A percentile compares a stretch with the other conserved stretches of the same genome.
Conservation (phyloP, 1,284 basidiomycete species). For the Golubevia pallescens region DNA sequence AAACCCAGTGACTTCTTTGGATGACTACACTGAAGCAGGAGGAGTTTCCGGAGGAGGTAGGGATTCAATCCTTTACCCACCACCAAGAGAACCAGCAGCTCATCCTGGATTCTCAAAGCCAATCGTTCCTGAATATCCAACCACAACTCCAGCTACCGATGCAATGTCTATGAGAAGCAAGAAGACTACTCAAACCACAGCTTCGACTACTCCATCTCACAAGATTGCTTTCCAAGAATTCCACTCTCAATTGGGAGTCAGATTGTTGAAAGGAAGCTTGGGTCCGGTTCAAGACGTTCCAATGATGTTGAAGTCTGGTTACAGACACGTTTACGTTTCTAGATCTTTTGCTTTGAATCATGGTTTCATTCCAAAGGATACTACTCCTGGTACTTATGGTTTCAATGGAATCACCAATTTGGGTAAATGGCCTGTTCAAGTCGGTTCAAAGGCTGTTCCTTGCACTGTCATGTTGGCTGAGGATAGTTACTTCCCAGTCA, state of each 20-base stretch:
- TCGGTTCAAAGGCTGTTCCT: conserved; percentile 67
- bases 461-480: conserved; percentile 76
- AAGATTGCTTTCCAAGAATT: conserved; percentile 65
- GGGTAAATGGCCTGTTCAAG: conserved; percentile 66
- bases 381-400: conserved; percentile 73
- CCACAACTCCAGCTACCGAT: conserved; percentile 17
- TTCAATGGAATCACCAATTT: conserved; percentile 75
- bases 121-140: conserved; percentile 24
- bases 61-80: conserved; percentile 62
- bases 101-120: conserved; percentile 46
- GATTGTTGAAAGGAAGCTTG: conserved; percentile 88
- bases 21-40: conserved; percentile 56
- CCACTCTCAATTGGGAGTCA: conserved; percentile 73
- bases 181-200: conserved; percentile 36
- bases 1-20: conserved; percentile 38
- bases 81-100: conserved; percentile 41
- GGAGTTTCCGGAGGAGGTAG: conserved; percentile 56
- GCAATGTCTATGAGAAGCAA: conserved; percentile 34
- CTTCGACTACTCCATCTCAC: conserved; percentile 35
- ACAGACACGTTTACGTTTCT: conserved; percentile 93
- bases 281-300: conserved; percentile 78
- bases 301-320: conserved; percentile 82
- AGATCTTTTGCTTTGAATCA: conserved; percentile 88
- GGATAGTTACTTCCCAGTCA: conserved; percentile 94
- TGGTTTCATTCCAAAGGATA: conserved; percentile 85